A percentile compares a stretch with the other conserved stretches of the same genome.
Conservation (phyloP, 139 green algal species). For the Tetradesmus lagerheimii region DNA sequence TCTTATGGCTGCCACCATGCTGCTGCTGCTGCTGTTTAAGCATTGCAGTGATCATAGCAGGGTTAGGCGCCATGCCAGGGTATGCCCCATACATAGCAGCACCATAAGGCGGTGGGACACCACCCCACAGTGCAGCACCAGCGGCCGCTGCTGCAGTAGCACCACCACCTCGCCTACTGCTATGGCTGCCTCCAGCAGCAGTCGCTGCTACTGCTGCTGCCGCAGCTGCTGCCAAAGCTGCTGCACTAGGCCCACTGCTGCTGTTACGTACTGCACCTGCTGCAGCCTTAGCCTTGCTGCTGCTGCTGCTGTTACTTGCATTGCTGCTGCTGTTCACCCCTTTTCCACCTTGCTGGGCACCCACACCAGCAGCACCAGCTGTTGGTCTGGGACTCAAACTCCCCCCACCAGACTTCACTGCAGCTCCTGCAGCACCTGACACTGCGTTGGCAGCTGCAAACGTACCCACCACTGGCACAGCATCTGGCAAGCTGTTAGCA, state of each 20-base stretch:
- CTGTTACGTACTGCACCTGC: background rate
- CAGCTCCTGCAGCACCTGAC: background rate
- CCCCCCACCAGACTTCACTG: background rate
- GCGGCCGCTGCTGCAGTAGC: background rate
- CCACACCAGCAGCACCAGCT: background rate
- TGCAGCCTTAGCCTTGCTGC: background rate
- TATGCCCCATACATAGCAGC: slow-evolving; percentile 39
- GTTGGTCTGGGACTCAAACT: background rate
- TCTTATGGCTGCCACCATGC: background rate
- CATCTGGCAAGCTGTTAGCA: background rate
- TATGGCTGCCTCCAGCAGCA: background rate
- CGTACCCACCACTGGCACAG: background rate
- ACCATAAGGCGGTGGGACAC: background rate
- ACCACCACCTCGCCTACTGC: background rate
- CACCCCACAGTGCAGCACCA: background rate
- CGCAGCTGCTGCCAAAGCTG: background rate
- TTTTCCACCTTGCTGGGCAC: background rate
- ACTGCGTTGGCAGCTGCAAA: slow-evolving; percentile 24
- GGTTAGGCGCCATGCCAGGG: background rate
- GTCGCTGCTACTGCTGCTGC: background rate
- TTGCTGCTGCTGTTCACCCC: background rate
- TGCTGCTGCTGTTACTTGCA: background rate
- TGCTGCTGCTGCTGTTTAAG: background rate
- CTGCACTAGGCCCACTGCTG: background rate
- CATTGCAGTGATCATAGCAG: slow-evolving; percentile 26